These are phyloP conservation scores for Drechslerella coelobrocha DNA, from an alignment of 2,329 filamentous ascomycete species.

Conservation along the genomic window DNA sequence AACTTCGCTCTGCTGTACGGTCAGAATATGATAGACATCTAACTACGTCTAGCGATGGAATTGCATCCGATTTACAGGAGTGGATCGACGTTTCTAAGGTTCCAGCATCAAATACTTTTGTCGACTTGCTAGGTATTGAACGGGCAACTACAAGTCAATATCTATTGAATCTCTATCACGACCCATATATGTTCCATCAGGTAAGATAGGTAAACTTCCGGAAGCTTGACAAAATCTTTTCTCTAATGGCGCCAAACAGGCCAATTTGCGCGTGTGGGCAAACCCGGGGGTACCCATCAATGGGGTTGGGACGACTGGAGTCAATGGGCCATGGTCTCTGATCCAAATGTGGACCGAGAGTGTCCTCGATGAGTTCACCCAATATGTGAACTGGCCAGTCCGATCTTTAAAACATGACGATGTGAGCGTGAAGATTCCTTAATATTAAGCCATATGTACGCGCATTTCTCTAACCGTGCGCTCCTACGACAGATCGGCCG, in stretches of 20 bases:
- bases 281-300: constrained; percentile 52
- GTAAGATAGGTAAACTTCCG: constrained; percentile 55
- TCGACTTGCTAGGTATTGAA: constrained; percentile 63
- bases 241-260: constrained; percentile 52
- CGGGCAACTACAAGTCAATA: constrained; percentile 65
- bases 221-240: neutral
- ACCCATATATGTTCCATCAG: constrained; percentile 71
- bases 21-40: neutral
- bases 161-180: constrained; percentile 66
- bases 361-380: constrained; percentile 56
- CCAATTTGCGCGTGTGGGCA: constrained; percentile 59
- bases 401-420: constrained; percentile 66
- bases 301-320: constrained; percentile 37
- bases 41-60: constrained; percentile 60
- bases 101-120: constrained; percentile 61
- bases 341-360: constrained; percentile 56
- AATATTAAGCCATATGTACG: neutral
- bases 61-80: constrained; percentile 66
- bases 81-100: constrained; percentile 68
- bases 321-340: constrained; percentile 53
- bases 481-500: constrained; percentile 20
- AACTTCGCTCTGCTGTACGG: neutral
- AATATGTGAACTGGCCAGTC: constrained; percentile 65
- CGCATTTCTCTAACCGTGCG: too few species aligned
- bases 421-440: constrained; percentile 53